phyloP scores from a whole-genome alignment of 495 filamentous ascomycete species.

The Immersiella caudata region DNA sequence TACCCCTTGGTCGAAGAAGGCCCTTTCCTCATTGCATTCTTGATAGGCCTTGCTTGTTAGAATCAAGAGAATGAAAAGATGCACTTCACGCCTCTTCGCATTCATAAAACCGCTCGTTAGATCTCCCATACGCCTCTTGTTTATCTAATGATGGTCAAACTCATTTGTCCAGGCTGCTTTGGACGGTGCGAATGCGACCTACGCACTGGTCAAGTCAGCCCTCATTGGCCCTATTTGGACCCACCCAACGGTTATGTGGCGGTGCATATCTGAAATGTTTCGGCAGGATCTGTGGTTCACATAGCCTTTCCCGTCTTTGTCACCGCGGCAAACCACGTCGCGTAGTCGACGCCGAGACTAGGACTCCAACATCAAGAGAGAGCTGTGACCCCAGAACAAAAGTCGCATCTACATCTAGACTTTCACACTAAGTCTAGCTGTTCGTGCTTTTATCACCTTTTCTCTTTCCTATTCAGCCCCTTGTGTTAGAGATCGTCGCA shows the following conservation, averaged over 20 bases:
- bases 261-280: constrained; percentile 10
- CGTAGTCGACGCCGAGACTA: constrained; percentile 2
- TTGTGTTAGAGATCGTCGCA: not conserved
- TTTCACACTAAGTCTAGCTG: not conserved
- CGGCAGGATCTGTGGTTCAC: constrained; percentile 12
- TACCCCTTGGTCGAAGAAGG: too few relatives aligned
- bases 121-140: too few relatives aligned
- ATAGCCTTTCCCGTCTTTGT: not conserved
- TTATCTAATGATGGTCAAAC: too few relatives aligned
- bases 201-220: not conserved
- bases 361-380: not conserved
- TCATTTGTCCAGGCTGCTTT: too few relatives aligned
- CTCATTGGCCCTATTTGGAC: not conserved
- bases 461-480: not conserved
- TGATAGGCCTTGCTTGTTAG: too few relatives aligned
- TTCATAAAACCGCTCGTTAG: too few relatives aligned
- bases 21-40: too few relatives aligned
- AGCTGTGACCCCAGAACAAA: not conserved
- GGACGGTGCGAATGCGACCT: not conserved
- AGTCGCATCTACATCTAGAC: not conserved
- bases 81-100: too few relatives aligned
- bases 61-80: too few relatives aligned
- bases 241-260: not conserved
- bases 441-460: not conserved
- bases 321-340: constrained; percentile 17